phyloP scores from a whole-genome alignment of 2,329 filamentous ascomycete genomes.

The Scorias spongiosa region DNA sequence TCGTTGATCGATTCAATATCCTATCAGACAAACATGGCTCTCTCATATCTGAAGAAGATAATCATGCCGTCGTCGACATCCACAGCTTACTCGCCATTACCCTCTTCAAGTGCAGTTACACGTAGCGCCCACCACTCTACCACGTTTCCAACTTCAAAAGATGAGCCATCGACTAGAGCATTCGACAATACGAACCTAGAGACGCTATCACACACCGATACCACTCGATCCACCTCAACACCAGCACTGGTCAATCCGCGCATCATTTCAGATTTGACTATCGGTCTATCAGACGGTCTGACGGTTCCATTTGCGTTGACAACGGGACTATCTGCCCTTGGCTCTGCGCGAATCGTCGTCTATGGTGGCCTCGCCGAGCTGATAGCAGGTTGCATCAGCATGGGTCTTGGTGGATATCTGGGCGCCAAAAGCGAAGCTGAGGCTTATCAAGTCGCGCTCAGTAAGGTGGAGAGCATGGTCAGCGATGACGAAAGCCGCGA shows the following conservation, averaged over 20 bases:
- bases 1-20: too few species aligned
- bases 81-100: too few species aligned
- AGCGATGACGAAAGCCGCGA: constrained; percentile 17
- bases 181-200: too few species aligned
- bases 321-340: constrained; percentile 26
- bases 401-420: constrained; percentile 28
- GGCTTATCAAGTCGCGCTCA: constrained; percentile 31
- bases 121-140: too few species aligned
- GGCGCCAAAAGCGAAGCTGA: constrained; percentile 37
- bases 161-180: too few species aligned
- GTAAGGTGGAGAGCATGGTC: constrained; percentile 28
- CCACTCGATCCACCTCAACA: too few species aligned
- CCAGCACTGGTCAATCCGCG: constrained; percentile 16
- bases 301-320: constrained; percentile 30
- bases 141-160: too few species aligned
- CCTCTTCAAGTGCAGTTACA: too few species aligned
- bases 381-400: constrained; percentile 26
- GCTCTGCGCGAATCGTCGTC: constrained; percentile 24
- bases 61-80: too few species aligned
- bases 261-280: constrained; percentile 30
- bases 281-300: constrained; percentile 28
- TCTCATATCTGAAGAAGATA: too few species aligned
- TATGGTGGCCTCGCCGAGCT: constrained; percentile 27
- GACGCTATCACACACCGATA: too few species aligned
- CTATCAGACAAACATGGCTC: too few species aligned